Evolutionary conservation across 352 stramenopile species (phyloP), one percentile per base, ranked within the genome.

Genomic region (Plasmopara muralis): DNA sequence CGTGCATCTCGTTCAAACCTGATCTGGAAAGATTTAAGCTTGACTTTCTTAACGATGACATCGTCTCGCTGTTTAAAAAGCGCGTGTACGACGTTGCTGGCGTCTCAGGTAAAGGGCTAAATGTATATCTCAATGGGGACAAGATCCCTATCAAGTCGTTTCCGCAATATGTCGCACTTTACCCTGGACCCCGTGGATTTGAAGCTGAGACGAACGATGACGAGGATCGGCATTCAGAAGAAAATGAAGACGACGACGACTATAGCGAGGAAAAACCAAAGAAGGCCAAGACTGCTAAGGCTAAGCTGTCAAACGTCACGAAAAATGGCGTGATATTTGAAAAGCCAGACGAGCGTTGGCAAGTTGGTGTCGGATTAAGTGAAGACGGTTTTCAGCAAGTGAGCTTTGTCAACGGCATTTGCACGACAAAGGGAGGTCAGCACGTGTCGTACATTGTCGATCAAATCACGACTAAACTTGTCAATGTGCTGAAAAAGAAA

Each of bases 361-460:
- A 98, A 62, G 76, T 99, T 45, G 89, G 83, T 16, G 63, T 99
- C 18, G 82, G 82, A 0, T 59, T 97, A 20, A 98, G 93, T 41
- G 88, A 98, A 41, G 85, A 88, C 45, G 84, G 89, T 5, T 97
- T 98, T 55, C 89, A 98, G 68, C 93, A 95, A 62, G 83, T 98
- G 30, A 98, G 93, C 49, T 99, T 99, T 65, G 95, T 99, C 13
- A 99, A 99, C 64, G 88, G 89, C 31, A 98, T 99, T 72, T 96
- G 88, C 45, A 99, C 96, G 2, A 93, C 79, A 9, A 95, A 97
- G 65, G 96, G 96, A 45, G 96, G 96, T 6, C 93, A 97, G 47
- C 96, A 99, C 63, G 95, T 99, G 9, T 85, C 92, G 46, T 96
- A 96, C 57, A 91, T 97, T 30, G 77, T 83, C 6, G 87, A 97